Evolutionary conservation across 2,329 filamentous ascomycete species (phyloP), one percentile per base, ranked within the genome.

Genomic region (Moelleriella libera): DNA sequence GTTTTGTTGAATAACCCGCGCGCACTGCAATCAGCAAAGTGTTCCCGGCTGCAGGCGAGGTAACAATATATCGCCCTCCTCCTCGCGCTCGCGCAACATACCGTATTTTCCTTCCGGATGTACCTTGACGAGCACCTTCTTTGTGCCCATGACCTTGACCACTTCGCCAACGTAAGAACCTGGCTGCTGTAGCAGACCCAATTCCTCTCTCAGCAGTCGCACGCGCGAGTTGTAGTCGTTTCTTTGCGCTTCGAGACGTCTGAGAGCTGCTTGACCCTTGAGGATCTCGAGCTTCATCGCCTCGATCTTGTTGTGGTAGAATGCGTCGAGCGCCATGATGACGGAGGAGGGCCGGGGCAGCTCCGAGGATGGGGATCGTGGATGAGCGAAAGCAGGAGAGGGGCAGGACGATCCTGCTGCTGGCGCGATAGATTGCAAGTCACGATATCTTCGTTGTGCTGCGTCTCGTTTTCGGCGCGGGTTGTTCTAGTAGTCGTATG

Each of bases 301-400:
- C 86, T 98, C 92, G 71, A 97, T 97, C 78, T 98, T 98, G 77
- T 97, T 97, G 72, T 92, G 87, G 69, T 94, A 98, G 74, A 96
- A 98, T 70, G 85, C 94, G 70, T 97, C 92, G 71, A 98, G 86
- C 79, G 90, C 89, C 92, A 98, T 98, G 66, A 64, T 82, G 78
- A 53, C 59, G 40, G 40, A 28, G 11, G 40, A 41, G 6, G 14
- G 11, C 14, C 6, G 40, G 6, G 40, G 6, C 6, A n/a, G 3
- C 9, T 41, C 7, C 40, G 11, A 28, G 7, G 40, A 41, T n/a
- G n/a, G 7, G 40, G 14, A 41, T 10, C n/a, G n/a, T n/a, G n/a
- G n/a, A n/a, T n/a, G n/a, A n/a, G n/a, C n/a, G n/a, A n/a, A n/a
- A n/a, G n/a, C n/a, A n/a, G n/a, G n/a, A n/a, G n/a, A n/a, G n/a